Percentiles rank a stretch among this genome's conserved stretches.
Conservation (phyloP, 2,329 filamentous ascomycete genomes). For the Conoideocrella luteorostrata region DNA sequence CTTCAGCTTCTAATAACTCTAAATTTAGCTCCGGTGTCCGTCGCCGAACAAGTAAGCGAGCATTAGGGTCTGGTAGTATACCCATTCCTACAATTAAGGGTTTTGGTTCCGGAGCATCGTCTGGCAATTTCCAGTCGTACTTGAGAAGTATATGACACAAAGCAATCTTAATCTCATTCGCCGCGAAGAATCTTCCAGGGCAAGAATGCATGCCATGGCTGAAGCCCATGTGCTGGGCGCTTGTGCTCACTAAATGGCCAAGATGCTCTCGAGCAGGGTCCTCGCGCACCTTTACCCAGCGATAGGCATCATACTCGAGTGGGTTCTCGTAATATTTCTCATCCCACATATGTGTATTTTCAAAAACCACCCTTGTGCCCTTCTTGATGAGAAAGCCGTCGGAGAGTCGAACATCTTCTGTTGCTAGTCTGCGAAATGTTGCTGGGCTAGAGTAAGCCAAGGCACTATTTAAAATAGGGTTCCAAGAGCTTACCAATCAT, state of each 20-base stretch:
- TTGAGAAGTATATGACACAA: too few species aligned
- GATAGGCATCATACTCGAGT: constrained; percentile 14
- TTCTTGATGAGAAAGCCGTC: constrained; percentile 15
- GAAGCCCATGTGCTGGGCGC: constrained; percentile 22
- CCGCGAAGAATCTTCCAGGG: constrained; percentile 32
- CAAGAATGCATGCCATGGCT: constrained; percentile 32
- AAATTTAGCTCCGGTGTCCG: constrained; percentile 20
- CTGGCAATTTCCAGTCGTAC: too few species aligned
- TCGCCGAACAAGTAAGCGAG: neutral
- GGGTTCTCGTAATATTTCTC: constrained; percentile 13
- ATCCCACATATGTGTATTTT: constrained; percentile 15
- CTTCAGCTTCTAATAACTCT: constrained; percentile 12
- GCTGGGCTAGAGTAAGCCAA: too few species aligned
- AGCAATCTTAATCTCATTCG: constrained; percentile 32
- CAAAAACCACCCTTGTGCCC: constrained; percentile 12
- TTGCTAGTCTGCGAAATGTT: too few species aligned
- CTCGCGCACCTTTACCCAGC: constrained; percentile 13
- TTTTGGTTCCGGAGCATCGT: too few species aligned
- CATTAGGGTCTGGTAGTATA: constrained; percentile 2
- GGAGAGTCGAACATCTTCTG: constrained; percentile 13
- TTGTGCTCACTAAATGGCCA: constrained; percentile 24
- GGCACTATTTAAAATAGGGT: too few species aligned
- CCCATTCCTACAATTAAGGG: constrained; percentile 1
- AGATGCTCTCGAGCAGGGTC: constrained; percentile 5
- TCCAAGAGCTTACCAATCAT: too few species aligned